Percentiles rank a stretch among this genome's conserved stretches.
Conservation (phyloP, 805 yeast genomes). For the Lachancea waltii region DNA sequence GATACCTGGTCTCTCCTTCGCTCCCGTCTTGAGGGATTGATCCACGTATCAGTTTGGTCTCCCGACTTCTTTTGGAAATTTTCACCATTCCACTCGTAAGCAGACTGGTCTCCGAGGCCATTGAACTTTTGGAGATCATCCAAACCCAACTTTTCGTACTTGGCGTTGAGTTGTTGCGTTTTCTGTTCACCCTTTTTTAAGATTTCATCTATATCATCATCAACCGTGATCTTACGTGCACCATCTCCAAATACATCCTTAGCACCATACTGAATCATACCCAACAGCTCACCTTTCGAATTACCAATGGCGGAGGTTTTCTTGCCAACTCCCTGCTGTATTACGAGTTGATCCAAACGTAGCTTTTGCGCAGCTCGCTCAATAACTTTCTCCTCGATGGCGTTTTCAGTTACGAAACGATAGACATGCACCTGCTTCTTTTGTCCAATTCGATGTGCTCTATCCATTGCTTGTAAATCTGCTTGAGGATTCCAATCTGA, state of each 20-base stretch:
- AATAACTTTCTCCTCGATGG: slow-evolving; percentile 91
- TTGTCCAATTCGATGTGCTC: slow-evolving; percentile 97
- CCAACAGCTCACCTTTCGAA: slow-evolving; percentile 76
- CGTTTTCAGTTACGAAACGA: slow-evolving; percentile 90
- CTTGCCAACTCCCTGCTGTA: slow-evolving; percentile 74
- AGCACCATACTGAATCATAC: slow-evolving; percentile 98
- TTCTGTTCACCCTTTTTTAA: slow-evolving; percentile 74
- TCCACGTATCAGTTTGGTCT: slow-evolving; percentile 47
- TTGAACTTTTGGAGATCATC: slow-evolving; percentile 92
- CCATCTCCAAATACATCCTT: slow-evolving; percentile 67
- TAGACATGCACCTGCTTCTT: slow-evolving; percentile 91
- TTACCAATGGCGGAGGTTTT: slow-evolving; percentile 36
- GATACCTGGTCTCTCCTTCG: slow-evolving; percentile 74
- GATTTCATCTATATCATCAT: slow-evolving; percentile 77
- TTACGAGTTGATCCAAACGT: slow-evolving; percentile 87
- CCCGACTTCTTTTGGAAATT: slow-evolving; percentile 37
- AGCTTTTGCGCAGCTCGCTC: slow-evolving; percentile 95
- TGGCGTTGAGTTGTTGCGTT: slow-evolving; percentile 71
- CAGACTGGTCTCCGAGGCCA: slow-evolving; percentile 62
- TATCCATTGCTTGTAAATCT: slow-evolving; percentile 95
- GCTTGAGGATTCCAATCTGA: slow-evolving; percentile 99
- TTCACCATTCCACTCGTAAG: slow-evolving; percentile 97
- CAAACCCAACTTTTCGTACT: slow-evolving; percentile 78
- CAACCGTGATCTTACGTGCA: slow-evolving; percentile 28
- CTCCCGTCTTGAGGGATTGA: slow-evolving; percentile 52